phyloP scores from a whole-genome alignment of 768 basidiomycete genomes.

The Lactifluus piperatus region DNA sequence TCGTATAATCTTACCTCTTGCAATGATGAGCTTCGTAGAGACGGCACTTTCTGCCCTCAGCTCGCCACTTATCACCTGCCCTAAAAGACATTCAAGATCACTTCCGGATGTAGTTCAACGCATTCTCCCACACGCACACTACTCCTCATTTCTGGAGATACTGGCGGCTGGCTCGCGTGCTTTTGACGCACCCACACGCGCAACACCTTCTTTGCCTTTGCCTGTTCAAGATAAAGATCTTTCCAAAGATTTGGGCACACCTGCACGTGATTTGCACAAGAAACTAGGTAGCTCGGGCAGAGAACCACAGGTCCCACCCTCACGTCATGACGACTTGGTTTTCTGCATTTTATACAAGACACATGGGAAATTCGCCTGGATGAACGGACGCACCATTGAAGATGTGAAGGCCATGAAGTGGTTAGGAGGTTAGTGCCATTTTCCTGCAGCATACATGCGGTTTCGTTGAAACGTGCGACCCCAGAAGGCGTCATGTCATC shows the following conservation, averaged over 20 bases:
- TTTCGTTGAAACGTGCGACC: background rate
- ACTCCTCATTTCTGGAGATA: constrained; percentile 11
- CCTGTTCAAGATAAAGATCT: background rate
- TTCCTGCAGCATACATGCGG: background rate
- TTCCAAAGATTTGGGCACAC: background rate
- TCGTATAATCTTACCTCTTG: background rate
- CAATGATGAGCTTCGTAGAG: constrained; percentile 6
- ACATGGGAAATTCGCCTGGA: constrained; percentile 17
- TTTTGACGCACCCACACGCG: background rate
- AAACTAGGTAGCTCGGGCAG: background rate
- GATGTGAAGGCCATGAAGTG: constrained; percentile 8
- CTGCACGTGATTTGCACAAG: background rate
- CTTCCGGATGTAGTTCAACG: constrained; percentile 12
- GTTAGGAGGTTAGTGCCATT: constrained; percentile 8
- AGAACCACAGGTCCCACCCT: background rate
- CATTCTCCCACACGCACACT: constrained; percentile 11
- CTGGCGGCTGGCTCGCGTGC: background rate
- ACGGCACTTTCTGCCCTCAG: constrained; percentile 5
- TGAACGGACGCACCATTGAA: constrained; percentile 9
- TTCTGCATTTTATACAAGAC: constrained; percentile 11
- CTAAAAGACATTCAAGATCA: background rate
- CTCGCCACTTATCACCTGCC: background rate
- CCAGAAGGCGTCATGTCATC: constrained; percentile 16
- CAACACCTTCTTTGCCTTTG: background rate
- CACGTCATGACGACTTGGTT: constrained; percentile 4